These are phyloP conservation scores for Serendipita sp. DNA, from an alignment of 768 basidiomycete genomes.

Conservation along the genomic window DNA sequence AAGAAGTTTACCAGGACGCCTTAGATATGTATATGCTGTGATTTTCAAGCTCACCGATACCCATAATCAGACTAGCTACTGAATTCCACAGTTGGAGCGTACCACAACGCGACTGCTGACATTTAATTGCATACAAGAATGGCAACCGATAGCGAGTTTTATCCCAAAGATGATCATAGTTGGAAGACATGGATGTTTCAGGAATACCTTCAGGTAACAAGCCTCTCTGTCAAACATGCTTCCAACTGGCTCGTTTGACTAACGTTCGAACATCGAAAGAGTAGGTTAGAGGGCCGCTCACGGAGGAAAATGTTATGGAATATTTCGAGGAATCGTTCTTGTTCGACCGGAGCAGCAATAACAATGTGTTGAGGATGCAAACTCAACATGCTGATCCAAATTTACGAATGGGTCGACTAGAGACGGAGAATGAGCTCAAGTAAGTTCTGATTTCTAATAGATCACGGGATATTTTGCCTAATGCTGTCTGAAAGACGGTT, in stretches of 20 bases:
- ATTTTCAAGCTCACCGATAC: too few species aligned
- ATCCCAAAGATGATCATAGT: constrained; percentile 5
- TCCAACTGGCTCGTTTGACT: neutral
- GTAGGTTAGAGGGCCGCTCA: constrained; percentile 65
- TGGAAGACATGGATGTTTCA: constrained; percentile 7
- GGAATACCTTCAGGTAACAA: neutral
- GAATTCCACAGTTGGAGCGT: too few species aligned
- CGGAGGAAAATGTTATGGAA: constrained; percentile 65
- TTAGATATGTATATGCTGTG: too few species aligned
- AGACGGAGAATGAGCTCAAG: constrained; percentile 77
- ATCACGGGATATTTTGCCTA: neutral
- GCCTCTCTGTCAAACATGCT: neutral
- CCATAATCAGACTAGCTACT: too few species aligned
- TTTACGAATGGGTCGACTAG: constrained; percentile 19
- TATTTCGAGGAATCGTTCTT: constrained; percentile 87
- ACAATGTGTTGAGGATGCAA: constrained; percentile 86
- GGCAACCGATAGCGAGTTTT: constrained; percentile 4
- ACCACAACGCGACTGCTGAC: too few species aligned
- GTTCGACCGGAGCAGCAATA: constrained; percentile 88
- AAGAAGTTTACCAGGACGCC: too few species aligned
- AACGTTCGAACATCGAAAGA: neutral
- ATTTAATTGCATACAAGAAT: neutral
- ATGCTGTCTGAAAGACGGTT: constrained; percentile 41
- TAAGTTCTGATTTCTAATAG: constrained; percentile 21
- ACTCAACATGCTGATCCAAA: constrained; percentile 59